Conservation (phyloP, 495 filamentous ascomycete genomes). For the Penicillium roqueforti region DNA sequence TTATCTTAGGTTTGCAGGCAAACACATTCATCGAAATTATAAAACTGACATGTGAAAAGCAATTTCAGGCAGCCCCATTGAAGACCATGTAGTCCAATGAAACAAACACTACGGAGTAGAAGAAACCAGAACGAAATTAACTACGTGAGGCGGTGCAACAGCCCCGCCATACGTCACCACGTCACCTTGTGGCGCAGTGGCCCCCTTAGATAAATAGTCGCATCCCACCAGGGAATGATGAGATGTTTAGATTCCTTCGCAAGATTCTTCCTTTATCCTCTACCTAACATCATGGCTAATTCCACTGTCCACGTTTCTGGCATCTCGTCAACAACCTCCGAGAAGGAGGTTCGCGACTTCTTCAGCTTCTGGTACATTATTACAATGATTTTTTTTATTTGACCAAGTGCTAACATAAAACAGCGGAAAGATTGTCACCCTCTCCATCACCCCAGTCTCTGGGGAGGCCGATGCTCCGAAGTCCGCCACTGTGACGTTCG, state of each 20-base stretch:
- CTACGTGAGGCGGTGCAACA: slow-evolving; percentile 21
- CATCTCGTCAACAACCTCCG: slow-evolving; percentile 72
- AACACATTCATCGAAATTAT: slow-evolving; percentile 8
- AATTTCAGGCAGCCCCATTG: slow-evolving; percentile 2
- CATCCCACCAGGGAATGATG: slow-evolving; percentile 3
- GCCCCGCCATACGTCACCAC: slow-evolving; percentile 29
- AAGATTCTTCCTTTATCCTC: slow-evolving; percentile 1
- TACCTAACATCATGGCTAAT: slow-evolving; percentile 39
- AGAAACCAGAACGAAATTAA: neutral
- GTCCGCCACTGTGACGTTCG: slow-evolving; percentile 87
- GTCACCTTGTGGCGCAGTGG: slow-evolving; percentile 25
- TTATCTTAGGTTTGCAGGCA: slow-evolving; percentile 15
- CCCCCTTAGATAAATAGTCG: slow-evolving; percentile 13
- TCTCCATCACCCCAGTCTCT: slow-evolving; percentile 68
- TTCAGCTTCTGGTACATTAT: slow-evolving; percentile 93
- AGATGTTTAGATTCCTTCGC: neutral
- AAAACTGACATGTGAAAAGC: slow-evolving; percentile 1
- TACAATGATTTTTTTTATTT: neutral
- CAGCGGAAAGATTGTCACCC: slow-evolving; percentile 84
- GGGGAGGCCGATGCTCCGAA: slow-evolving; percentile 57
- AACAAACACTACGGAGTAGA: neutral
- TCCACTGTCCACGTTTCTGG: slow-evolving; percentile 63
- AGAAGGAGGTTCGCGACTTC: slow-evolving; percentile 92
- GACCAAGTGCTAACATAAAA: slow-evolving; percentile 22
- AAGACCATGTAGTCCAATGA: neutral